phyloP scores from a whole-genome alignment of 352 stramenopile genomes.

The Pythium coloratum region DNA sequence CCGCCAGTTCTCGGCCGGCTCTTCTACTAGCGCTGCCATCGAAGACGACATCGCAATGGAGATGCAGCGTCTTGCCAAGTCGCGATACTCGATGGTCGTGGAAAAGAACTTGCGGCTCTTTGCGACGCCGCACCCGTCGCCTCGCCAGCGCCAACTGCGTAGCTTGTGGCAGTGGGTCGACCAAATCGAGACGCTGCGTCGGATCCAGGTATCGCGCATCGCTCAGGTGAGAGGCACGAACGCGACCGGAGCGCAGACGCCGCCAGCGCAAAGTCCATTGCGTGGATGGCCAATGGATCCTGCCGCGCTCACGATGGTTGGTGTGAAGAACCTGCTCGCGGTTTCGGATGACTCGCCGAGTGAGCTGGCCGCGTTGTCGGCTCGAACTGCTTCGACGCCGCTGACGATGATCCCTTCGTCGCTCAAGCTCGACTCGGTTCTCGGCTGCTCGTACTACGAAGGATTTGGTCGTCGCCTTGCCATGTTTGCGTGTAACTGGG shows the following conservation, averaged over 20 bases:
- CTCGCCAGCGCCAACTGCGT: conserved; percentile 49
- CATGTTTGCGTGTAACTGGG: conserved; percentile 83
- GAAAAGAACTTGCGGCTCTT: conserved; percentile 81
- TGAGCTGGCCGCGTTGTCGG: conserved; percentile 12
- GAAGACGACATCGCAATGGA: conserved; percentile 74
- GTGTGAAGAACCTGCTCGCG: conserved; percentile 67
- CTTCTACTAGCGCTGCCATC: background rate
- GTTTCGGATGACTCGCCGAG: conserved; percentile 23
- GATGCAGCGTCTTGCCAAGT: conserved; percentile 76
- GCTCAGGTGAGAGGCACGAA: conserved; percentile 45
- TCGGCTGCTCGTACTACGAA: conserved; percentile 78
- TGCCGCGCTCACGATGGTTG: conserved; percentile 54
- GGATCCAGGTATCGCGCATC: conserved; percentile 54
- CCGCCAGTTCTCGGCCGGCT: background rate
- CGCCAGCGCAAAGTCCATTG: conserved; percentile 38
- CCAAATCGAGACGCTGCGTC: conserved; percentile 72
- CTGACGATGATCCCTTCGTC: conserved; percentile 41
- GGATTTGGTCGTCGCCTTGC: conserved; percentile 62
- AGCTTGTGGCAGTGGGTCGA: conserved; percentile 85
- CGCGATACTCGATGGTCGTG: conserved; percentile 75
- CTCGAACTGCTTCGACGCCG: background rate
- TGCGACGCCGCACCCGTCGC: conserved; percentile 27
- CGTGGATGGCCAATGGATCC: conserved; percentile 75
- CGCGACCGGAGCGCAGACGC: conserved; percentile 24
- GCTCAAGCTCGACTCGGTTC: conserved; percentile 57